Base-by-base conservation (phyloP, 768 basidiomycete genomes). In the Dentipellis fragilis region DNA sequence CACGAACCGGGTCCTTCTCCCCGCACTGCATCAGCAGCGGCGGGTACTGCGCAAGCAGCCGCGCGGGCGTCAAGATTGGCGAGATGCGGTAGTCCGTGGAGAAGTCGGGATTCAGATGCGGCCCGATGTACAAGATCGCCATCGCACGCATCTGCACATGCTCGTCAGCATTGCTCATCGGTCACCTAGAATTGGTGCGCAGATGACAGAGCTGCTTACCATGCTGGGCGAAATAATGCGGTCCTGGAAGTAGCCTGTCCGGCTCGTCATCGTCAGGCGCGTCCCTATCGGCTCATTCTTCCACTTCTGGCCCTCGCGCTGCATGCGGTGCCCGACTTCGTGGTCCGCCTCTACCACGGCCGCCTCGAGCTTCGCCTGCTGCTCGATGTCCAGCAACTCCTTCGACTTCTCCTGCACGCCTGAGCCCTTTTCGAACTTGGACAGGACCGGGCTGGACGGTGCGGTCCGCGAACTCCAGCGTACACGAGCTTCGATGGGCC, bases 41-140 rank as follows among this genome's bases (percentile, higher is more conserved):
- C 29, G 96, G 96, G 71, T 97, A 98, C 63, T 91, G 87, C 1
- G 90, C 92, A 11, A 99, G 81, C 3, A 97, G 74, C 54, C 81
- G 74, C 50, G 77, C 74, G 4, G 95, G 95, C 7, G 94, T 82
- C 51, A 98, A 79, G 63, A 99, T 88, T 1, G 96, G 96, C 16
- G 95, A 97, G 62, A 99, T 84, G 72, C 91, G 86, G 70, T 97
- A 98, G 74, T 99, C 94, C 16, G 87, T 87, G 54, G 83, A 81
- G 67, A 99, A 94, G 69, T 98, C 93, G 7, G 96, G 96, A 67
- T 92, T 88, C 52, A 85, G 86, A 64, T 89, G 82, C 1, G 96
- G 95, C 1, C 95, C 95, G 57, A 99, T 87, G 71, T 96, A 96
- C 59, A 95, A 72, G 65, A 96, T 94, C 3, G 95, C 95, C 96